These are phyloP conservation scores for Hamamelis virginiana DNA, from an alignment of 164 flowering plant genomes.

Conservation along the genomic window DNA sequence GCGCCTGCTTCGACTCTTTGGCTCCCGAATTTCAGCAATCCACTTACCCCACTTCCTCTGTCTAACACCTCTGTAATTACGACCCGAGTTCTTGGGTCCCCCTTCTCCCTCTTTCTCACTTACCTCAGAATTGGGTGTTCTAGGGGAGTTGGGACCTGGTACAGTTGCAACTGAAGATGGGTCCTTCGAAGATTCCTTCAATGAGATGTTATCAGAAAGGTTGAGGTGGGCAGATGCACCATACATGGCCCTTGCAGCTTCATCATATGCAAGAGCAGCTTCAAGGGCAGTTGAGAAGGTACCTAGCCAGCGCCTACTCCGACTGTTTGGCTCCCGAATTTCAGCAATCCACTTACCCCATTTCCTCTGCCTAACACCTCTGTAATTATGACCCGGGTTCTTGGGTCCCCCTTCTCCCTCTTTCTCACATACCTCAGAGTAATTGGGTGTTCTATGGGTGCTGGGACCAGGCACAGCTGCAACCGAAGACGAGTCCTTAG, in stretches of 20 bases:
- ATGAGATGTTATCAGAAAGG: not conserved
- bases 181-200: not conserved
- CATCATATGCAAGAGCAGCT: constrained; percentile 3
- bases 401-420: constrained; percentile 31
- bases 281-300: not conserved
- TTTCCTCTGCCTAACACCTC: constrained; percentile 38
- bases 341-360: constrained; percentile 46
- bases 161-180: not conserved
- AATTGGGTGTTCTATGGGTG: too few relatives aligned
- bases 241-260: not conserved
- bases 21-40: too few relatives aligned
- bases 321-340: constrained; percentile 31
- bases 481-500: not conserved
- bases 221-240: not conserved
- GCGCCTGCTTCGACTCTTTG: too few relatives aligned
- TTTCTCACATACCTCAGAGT: too few relatives aligned
- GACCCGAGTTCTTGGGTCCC: too few relatives aligned
- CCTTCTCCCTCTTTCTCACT: too few relatives aligned
- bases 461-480: too few relatives aligned
- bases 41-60: too few relatives aligned
- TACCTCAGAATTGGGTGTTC: not conserved
- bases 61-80: too few relatives aligned
- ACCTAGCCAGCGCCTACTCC: constrained; percentile 35
- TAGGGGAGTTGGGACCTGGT: too few relatives aligned
- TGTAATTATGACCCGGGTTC: constrained; percentile 23